A percentile compares a stretch with the other conserved stretches of the same genome.
Conservation (phyloP, 805 yeast genomes). For the Cyberlindnera veronae region DNA sequence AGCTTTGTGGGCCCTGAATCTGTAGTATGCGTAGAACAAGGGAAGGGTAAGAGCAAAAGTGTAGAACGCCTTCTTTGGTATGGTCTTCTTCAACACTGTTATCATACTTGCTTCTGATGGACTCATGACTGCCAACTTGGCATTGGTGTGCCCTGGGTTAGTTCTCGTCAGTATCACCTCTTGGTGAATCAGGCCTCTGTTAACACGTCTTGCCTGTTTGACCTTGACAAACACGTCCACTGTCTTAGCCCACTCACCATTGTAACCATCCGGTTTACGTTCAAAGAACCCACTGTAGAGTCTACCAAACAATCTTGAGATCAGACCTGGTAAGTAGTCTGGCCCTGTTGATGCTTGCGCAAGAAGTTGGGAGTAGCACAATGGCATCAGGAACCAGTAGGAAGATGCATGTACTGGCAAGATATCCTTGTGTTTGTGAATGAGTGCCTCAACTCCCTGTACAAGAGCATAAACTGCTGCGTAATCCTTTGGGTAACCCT, state of each 20-base stretch:
- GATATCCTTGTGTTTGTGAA: conserved; percentile 1
- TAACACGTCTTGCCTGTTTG: conserved; percentile 5
- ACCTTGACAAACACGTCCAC: conserved; percentile 7
- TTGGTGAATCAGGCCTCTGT: conserved; percentile 15
- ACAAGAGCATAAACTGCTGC: conserved; percentile 12
- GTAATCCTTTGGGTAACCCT: conserved; percentile 15
- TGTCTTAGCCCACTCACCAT: conserved; percentile 13
- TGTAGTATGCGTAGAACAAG: conserved; percentile 4
- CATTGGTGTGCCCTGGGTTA: conserved; percentile 13
- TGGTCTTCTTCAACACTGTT: conserved; percentile 2
- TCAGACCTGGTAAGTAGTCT: conserved; percentile 11
- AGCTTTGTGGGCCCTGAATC: neutral
- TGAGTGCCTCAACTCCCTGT: conserved; percentile 12
- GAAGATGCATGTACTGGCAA: neutral
- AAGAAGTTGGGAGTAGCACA: conserved; percentile 17
- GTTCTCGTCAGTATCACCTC: conserved; percentile 8
- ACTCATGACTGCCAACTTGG: conserved; percentile 12
- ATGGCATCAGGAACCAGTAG: conserved; percentile 19
- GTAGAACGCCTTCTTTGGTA: conserved; percentile 14
- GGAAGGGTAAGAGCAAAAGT: conserved; percentile 10
- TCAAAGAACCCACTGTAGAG: conserved; percentile 17
- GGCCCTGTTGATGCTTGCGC: conserved; percentile 17
- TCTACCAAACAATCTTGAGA: conserved; percentile 3
- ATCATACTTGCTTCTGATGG: conserved; percentile 17
- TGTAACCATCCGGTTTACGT: conserved; percentile 13